These are phyloP conservation scores for Claviceps fusiformis DNA, from an alignment of 2,329 filamentous ascomycete species.

Conservation along the genomic window DNA sequence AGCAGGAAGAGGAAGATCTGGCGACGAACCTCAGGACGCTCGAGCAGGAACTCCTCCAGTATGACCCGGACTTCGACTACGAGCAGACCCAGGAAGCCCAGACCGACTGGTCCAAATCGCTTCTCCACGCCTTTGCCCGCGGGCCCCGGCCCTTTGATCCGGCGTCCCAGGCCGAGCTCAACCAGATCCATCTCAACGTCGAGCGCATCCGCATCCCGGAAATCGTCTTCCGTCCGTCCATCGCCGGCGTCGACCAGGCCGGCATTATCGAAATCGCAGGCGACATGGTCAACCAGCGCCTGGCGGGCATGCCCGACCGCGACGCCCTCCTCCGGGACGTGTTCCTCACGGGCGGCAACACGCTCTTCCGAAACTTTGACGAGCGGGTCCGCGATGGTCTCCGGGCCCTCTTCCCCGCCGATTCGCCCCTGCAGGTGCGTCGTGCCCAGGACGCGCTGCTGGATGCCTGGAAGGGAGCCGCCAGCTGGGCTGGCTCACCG, in stretches of 20 bases:
- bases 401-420: conserved; percentile 55
- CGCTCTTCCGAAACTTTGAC: conserved; percentile 75
- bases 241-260: conserved; percentile 85
- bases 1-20: conserved; percentile 85
- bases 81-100: conserved; percentile 86
- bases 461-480: conserved; percentile 90
- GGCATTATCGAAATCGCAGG: conserved; percentile 85
- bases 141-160: conserved; percentile 78
- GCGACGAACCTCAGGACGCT: conserved; percentile 57
- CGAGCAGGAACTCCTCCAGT: conserved; percentile 71
- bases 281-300: conserved; percentile 75
- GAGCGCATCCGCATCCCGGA: conserved; percentile 91
- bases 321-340: conserved; percentile 69
- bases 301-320: conserved; percentile 43
- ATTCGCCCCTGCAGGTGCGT: conserved; percentile 53
- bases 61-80: conserved; percentile 82
- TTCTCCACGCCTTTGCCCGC: conserved; percentile 80
- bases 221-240: conserved; percentile 82
- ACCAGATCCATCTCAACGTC: conserved; percentile 91
- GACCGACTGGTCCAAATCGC: conserved; percentile 84
- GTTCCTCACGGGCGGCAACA: conserved; percentile 90
- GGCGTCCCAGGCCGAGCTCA: conserved; percentile 62
- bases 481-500: conserved; percentile 58
- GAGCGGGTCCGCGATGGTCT: conserved; percentile 64
- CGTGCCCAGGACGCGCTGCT: conserved; percentile 62